A percentile compares a stretch with the other conserved stretches of the same genome.
These are phyloP conservation scores for Venturia carpophila DNA, from an alignment of 2,329 filamentous ascomycete species.

Conservation along the genomic window DNA sequence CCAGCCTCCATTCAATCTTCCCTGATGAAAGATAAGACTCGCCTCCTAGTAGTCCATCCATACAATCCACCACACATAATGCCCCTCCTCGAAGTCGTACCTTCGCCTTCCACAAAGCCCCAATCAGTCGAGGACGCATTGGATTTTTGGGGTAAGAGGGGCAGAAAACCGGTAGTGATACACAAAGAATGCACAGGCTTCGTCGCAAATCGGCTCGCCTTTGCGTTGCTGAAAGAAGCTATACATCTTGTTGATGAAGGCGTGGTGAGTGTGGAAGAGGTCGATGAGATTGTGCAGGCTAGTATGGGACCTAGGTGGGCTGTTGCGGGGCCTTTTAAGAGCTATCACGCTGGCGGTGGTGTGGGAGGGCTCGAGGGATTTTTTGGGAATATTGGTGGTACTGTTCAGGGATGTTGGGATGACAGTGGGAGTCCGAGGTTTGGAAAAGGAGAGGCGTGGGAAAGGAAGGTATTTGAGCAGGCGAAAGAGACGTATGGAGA, in stretches of 20 bases:
- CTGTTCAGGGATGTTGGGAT: slow-evolving; percentile 48
- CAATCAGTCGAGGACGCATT: slow-evolving; percentile 35
- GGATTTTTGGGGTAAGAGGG: slow-evolving; percentile 38
- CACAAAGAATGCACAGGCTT: slow-evolving; percentile 48
- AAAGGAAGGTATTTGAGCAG: slow-evolving; percentile 39
- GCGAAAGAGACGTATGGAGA: slow-evolving; percentile 41
- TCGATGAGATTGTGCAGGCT: slow-evolving; percentile 46
- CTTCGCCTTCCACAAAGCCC: slow-evolving; percentile 35
- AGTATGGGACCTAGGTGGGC: slow-evolving; percentile 50
- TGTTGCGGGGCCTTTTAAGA: slow-evolving; percentile 50
- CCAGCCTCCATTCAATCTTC: slow-evolving; percentile 43
- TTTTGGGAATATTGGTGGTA: slow-evolving; percentile 49
- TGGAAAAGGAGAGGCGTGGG: slow-evolving; percentile 33
- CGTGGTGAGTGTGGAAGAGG: slow-evolving; percentile 45
- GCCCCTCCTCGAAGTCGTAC: slow-evolving; percentile 53
- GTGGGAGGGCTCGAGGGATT: slow-evolving; percentile 45
- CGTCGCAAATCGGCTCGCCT: slow-evolving; percentile 51
- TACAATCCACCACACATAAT: slow-evolving; percentile 57
- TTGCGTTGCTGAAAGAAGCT: slow-evolving; percentile 49
- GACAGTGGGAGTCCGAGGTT: slow-evolving; percentile 27
- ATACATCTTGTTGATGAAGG: slow-evolving; percentile 47
- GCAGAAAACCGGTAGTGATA: slow-evolving; percentile 42
- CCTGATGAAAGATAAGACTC: slow-evolving; percentile 35
- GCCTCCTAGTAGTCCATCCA: slow-evolving; percentile 51
- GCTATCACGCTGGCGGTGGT: slow-evolving; percentile 52